phyloP scores from a whole-genome alignment of 805 yeast genomes.

The Myxozyma nipponensis region DNA sequence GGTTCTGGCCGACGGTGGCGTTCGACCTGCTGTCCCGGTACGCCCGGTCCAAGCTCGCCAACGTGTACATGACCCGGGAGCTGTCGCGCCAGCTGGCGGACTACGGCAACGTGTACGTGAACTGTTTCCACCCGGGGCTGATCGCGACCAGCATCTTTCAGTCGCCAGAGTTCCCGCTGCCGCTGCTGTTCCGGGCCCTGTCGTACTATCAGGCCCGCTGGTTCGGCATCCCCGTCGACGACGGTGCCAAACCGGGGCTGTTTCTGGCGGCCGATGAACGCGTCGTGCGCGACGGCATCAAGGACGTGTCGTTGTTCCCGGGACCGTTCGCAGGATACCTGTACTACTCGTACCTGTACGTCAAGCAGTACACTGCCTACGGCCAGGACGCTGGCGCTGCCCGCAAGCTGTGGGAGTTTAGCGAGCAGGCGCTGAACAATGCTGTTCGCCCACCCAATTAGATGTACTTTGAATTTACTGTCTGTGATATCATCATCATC shows the following conservation, averaged over 20 bases:
- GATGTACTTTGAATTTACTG: too few species aligned
- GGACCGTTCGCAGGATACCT: conserved; percentile 16
- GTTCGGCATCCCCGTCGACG: conserved; percentile 16
- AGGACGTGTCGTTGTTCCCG: conserved; percentile 16
- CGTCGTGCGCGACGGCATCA: conserved; percentile 5
- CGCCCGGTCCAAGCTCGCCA: conserved; percentile 25
- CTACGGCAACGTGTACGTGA: conserved; percentile 17
- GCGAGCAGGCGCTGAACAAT: conserved; percentile 15
- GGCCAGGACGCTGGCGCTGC: conserved; percentile 12
- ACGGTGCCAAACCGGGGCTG: conserved; percentile 23
- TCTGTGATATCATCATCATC: too few species aligned
- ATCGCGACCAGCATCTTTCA: conserved; percentile 19
- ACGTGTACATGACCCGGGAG: conserved; percentile 15
- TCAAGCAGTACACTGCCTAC: conserved; percentile 3
- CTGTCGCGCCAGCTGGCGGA: conserved; percentile 10
- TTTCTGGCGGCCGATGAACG: conserved; percentile 15
- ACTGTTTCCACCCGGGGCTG: conserved; percentile 26
- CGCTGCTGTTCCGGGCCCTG: conserved; percentile 6
- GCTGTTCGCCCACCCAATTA: not conserved
- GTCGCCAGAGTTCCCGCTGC: conserved; percentile 16
- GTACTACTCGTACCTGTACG: conserved; percentile 14
- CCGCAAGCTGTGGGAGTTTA: conserved; percentile 18
- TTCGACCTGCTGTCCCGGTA: conserved; percentile 15
- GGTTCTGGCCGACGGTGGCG: conserved; percentile 5
- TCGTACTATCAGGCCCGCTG: conserved; percentile 12